Base-by-base conservation (phyloP, 352 stramenopile genomes). In the Stramenopiles sp. region DNA sequence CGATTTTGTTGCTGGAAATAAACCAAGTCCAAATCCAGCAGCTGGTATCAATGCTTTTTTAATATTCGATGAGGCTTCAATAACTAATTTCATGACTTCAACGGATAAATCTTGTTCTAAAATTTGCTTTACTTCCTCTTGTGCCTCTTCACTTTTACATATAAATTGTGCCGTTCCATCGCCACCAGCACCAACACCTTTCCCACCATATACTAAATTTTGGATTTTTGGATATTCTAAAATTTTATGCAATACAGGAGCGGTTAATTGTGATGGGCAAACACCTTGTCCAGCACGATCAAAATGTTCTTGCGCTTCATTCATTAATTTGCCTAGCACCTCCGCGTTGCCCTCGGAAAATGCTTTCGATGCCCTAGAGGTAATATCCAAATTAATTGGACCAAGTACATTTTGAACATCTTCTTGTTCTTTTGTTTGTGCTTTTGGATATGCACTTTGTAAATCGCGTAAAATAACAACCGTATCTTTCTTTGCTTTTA, bases 401-500 rank as follows among this genome's bases (percentile, higher is more conserved):
- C 80, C 80, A 32, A 84, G 73, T 7, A 78, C 79, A 20, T 78
- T n/a, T 7, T 84, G 81, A 20, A 83, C 30, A 0, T 27, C 6
- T 29, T 33, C 23, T 27, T 83, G 74, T 7, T 4, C 30, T 6
- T 83, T 78, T 6, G 77, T 73, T 32, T 23, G 4, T 30, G 81
- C 33, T 1, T 31, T n/a, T 7, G 81, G 81, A 33, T 80, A 83
- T 6, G 80, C 74, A 20, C 43, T 78, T 32, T 83, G 81, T 13
- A 85, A 78, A 53, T 43, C 73, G 27, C 78, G 38, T 32, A 85
- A 80, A 31, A 85, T 85, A 33, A 63, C 78, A 32, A 83, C 78
- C 13, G 82, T 85, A 43, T 78, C 73, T 65, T 85, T 85, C 20
- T 53, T 63, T 6, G 73, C 81, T 20, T 81, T 80, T 7, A 85